Evolutionary conservation across 2,329 filamentous ascomycete species (phyloP).

Genomic region (Penicillium digitatum): DNA sequence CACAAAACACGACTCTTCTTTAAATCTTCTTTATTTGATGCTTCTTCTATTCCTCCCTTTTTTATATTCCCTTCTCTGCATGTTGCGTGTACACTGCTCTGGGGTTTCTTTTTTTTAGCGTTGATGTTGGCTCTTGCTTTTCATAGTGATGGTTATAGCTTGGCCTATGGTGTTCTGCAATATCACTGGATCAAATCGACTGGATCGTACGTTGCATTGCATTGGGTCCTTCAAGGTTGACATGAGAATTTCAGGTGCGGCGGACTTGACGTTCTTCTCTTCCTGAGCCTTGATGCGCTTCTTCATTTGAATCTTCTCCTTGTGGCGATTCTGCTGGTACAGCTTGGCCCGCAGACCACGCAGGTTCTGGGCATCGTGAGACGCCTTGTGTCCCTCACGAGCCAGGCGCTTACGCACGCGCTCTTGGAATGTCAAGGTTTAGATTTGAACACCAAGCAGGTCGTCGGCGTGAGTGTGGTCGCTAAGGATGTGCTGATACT

Average conservation of each 20-base stretch:
- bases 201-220: neutral
- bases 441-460: neutral
- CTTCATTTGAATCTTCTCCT: conserved; percentile 98
- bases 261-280: conserved; percentile 89
- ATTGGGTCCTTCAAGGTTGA: neutral
- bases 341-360: conserved; percentile 88
- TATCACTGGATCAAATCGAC: conserved; percentile 9
- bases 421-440: conserved; percentile 49
- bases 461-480: too few relatives aligned
- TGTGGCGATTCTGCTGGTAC: conserved; percentile 86
- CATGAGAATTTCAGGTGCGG: conserved; percentile 56
- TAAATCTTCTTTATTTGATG: conserved; percentile 15
- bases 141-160: conserved; percentile 13
- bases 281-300: conserved; percentile 93
- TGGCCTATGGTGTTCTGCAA: conserved; percentile 3
- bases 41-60: conserved; percentile 15
- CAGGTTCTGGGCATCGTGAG: conserved; percentile 87
- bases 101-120: conserved; percentile 9
- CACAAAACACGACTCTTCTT: conserved; percentile 19
- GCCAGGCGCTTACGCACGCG: conserved; percentile 79
- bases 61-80: conserved; percentile 32
- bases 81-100: conserved; percentile 23
- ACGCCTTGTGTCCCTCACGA: conserved; percentile 82
- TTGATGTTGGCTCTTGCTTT: conserved; percentile 9
- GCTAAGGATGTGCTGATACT: neutral